Conservation (phyloP, 192 early-diverging fungal species). For the Lunasporangiospora selenospora region DNA sequence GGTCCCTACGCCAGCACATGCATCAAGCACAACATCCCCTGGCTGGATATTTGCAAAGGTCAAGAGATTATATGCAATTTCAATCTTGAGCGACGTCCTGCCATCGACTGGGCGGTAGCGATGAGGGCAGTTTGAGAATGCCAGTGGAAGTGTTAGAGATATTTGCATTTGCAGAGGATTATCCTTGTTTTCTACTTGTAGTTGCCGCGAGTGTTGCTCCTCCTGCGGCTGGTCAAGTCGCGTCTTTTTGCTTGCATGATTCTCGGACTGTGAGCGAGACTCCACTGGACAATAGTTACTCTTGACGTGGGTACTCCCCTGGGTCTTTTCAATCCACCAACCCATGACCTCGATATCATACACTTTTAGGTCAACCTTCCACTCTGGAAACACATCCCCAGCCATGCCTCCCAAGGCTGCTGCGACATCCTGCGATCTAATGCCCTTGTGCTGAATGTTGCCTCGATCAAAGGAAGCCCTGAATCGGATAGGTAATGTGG, state of each 20-base stretch:
- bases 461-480: conserved; percentile 43
- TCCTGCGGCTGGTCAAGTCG: too few relatives aligned
- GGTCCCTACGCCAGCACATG: conserved; percentile 54
- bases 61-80: conserved; percentile 50
- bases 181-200: background rate
- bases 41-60: conserved; percentile 39
- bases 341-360: conserved; percentile 51
- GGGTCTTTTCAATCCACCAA: conserved; percentile 19
- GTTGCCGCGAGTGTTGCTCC: too few relatives aligned
- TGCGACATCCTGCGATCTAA: conserved; percentile 41
- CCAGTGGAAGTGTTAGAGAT: conserved; percentile 24
- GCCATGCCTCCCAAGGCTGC: conserved; percentile 24
- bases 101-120: conserved; percentile 48
- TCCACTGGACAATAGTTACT: too few relatives aligned
- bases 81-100: conserved; percentile 50
- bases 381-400: conserved; percentile 26
- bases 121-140: conserved; percentile 31
- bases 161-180: conserved; percentile 17
- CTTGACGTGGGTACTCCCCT: too few relatives aligned
- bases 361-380: conserved; percentile 51
- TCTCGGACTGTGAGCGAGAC: too few relatives aligned
- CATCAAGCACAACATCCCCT: conserved; percentile 52
- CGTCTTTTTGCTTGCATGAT: too few relatives aligned
- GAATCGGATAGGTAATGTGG: conserved; percentile 11
- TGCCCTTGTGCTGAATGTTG: conserved; percentile 27